Evolutionary conservation across 2,329 filamentous ascomycete genomes (phyloP), one percentile per base, ranked within the genome.

Genomic region (Capronia americana): DNA sequence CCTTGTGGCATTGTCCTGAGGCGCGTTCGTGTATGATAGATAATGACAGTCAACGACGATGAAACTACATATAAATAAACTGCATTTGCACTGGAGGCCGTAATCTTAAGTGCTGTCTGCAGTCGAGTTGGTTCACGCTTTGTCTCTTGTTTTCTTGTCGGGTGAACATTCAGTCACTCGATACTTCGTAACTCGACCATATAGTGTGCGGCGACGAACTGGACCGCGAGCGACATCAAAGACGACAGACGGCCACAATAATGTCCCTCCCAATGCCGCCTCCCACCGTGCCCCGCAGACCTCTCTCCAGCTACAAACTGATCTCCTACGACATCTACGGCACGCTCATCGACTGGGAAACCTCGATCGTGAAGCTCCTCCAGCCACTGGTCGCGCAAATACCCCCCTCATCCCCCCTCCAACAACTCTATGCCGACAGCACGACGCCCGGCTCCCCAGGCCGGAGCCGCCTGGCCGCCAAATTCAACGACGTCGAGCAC

Each of bases 321-420:
- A 85, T 92, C 57, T 88, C 87, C 73, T 92, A 93, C 78, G 91
- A 94, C 78, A 88, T 90, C 80, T 93, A 91, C 77, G 90, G 91
- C 76, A 94, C 91, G 0, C 84, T 93, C 3, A 86, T 93, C 67
- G 90, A 93, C 80, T 92, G 90, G 90, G 89, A 92, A 76, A 75
- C 80, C n/a, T 90, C 90, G 65, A 84, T 92, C 64, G 77, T 84
- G 59, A 70, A 77, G 2, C 82, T 84, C 2, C 81, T 92, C 1
- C 64, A 77, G 38, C 77, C 53, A 20, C 55, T 69, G 7, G 28
- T 63, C 10, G 11, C 61, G 14, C 57, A 64, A 4, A 67, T 69
- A 38, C 61, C 67, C 6, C 8, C 53, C 24, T 63, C 59, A 11
- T 68, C 62, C 2, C 34, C 61, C 4, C 24, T 57, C 46, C 41